These are phyloP conservation scores for Coprinopsis sp. DNA, from an alignment of 768 basidiomycete genomes.

Conservation along the genomic window DNA sequence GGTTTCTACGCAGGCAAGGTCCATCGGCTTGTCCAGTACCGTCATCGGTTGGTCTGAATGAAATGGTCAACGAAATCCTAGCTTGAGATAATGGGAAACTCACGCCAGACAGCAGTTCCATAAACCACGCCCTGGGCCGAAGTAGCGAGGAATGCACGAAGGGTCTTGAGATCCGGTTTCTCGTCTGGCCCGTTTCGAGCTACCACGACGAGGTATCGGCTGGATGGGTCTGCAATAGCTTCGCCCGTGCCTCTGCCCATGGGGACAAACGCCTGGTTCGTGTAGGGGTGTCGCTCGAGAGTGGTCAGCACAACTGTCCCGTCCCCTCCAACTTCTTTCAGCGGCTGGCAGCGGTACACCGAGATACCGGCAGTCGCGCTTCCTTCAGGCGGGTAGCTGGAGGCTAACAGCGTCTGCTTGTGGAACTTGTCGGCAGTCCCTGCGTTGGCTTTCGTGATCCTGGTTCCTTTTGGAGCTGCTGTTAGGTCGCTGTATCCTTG, in stretches of 20 bases:
- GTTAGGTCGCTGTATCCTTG: constrained; percentile 75
- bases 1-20: constrained; percentile 88
- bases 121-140: constrained; percentile 85
- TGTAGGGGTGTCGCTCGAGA: constrained; percentile 87
- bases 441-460: constrained; percentile 79
- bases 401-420: constrained; percentile 69
- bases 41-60: constrained; percentile 87
- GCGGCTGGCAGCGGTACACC: constrained; percentile 74
- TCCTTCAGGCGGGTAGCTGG: constrained; percentile 55
- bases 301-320: constrained; percentile 57
- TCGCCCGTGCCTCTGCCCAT: constrained; percentile 66
- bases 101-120: constrained; percentile 83
- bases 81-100: constrained; percentile 31
- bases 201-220: constrained; percentile 79
- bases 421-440: constrained; percentile 93
- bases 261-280: constrained; percentile 91
- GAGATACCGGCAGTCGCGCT: constrained; percentile 69
- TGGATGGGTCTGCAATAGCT: constrained; percentile 43
- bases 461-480: constrained; percentile 62
- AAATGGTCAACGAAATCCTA: constrained; percentile 2
- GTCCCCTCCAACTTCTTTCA: constrained; percentile 38
- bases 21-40: constrained; percentile 67
- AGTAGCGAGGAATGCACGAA: constrained; percentile 80
- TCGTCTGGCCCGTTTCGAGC: constrained; percentile 75
- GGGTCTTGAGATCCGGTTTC: constrained; percentile 65